Base-by-base conservation (phyloP, 1,139 yeast genomes). In the Pichiaceae sp. region DNA sequence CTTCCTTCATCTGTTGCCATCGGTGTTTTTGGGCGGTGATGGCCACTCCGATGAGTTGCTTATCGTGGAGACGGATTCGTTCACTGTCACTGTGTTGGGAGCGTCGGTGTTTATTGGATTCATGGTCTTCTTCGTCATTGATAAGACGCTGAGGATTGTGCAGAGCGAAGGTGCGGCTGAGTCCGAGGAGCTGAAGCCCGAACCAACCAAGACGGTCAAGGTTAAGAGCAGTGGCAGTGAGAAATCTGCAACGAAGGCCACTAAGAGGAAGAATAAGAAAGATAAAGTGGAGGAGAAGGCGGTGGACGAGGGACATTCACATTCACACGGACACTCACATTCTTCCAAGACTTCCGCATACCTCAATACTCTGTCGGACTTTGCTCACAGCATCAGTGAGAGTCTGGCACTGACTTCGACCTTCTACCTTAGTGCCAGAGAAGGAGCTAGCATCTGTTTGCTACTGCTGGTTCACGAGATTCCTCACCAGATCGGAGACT, bases 401-500 rank as follows among this genome's bases (percentile, higher is more conserved):
- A 87, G 87, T 0, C 55, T 79, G 8, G 83, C 86, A 3, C 66
- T 79, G 36, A 70, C 84, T 2, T 72, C 85, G 0, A 70, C 85
- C 7, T 79, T 79, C 52, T 74, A 74, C 54, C 68, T 68, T 34
- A 65, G 77, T 37, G 65, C 68, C 38, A 59, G 57, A 33, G 74
- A 72, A 14, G 87, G 87, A 1, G 72, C 78, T 17, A 67, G 79
- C 4, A 77, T 85, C 1, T 70, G 80, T 24, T 58, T 78, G 25
- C 82, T 85, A 1, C 77, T 79, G 27, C 67, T 78, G 45, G 69
- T 76, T 57, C 89, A 79, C 53, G 87, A 80, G 54, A 70, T 79
- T 35, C 89, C 89, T 8, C 87, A 79, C 51, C 84, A 78, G 49
- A 70, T 79, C 39, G 85, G 86, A 35, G 89, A 80, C 50, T 78